Conservation (phyloP, 306 rosid species). For the Castanospermum australe region DNA sequence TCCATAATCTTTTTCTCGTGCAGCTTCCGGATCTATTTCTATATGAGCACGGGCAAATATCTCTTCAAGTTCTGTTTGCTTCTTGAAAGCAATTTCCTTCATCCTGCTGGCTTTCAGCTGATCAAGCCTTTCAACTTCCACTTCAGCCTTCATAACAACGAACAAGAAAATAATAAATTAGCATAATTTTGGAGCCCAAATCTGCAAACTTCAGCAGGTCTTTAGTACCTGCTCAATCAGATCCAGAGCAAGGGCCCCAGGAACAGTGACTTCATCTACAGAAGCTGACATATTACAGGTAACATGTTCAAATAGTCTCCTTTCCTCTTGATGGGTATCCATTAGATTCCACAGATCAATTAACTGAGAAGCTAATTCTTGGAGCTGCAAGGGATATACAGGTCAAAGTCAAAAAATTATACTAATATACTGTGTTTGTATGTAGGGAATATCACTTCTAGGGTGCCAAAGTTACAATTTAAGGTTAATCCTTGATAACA, state of each 20-base stretch:
- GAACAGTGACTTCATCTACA: conserved; percentile 95
- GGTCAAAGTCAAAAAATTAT: neutral
- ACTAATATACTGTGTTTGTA: neutral
- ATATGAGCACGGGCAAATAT: conserved; percentile 82
- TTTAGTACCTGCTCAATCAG: conserved; percentile 78
- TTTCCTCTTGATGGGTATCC: conserved; percentile 92
- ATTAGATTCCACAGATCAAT: conserved; percentile 98
- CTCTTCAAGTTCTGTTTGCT: conserved; percentile 90
- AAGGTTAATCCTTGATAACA: conserved; percentile 3
- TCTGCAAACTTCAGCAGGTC: conserved; percentile 17
- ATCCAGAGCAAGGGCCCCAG: conserved; percentile 96
- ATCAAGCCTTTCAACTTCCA: conserved; percentile 98
- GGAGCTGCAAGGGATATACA: conserved; percentile 62
- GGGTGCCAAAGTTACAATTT: neutral
- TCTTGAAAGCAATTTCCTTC: conserved; percentile 99
- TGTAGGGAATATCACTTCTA: conserved; percentile 3
- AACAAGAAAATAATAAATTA: conserved; percentile 8
- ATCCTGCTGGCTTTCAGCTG: conserved; percentile 94
- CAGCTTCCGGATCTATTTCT: conserved; percentile 86
- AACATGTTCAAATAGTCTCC: conserved; percentile 89
- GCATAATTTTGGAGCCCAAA: neutral
- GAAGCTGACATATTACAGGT: conserved; percentile 95
- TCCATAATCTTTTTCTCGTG: conserved; percentile 89
- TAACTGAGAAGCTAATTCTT: conserved; percentile 87
- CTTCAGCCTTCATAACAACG: conserved; percentile 72